These are phyloP conservation scores for Verbascum thapsus DNA, from an alignment of 257 asterid genomes.

Conservation along the genomic window DNA sequence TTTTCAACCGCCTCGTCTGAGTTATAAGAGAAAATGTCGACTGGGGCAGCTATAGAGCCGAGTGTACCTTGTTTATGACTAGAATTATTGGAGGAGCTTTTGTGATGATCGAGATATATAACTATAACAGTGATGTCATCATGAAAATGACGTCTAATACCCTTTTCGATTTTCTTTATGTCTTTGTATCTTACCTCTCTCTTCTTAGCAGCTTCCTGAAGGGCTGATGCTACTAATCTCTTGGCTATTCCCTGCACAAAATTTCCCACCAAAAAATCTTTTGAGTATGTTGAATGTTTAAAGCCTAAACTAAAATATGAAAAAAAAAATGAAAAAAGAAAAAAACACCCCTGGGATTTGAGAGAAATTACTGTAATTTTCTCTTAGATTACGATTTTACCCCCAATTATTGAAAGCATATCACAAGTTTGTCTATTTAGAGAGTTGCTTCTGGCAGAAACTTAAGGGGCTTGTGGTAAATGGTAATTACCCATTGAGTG, in stretches of 20 bases:
- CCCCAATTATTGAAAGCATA: no score
- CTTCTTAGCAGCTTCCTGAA: slow-evolving; percentile 86
- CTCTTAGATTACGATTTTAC: no score
- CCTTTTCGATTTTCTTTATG: slow-evolving; percentile 79
- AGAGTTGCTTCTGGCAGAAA: no score
- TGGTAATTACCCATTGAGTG: no score
- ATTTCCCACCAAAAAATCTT: neutral
- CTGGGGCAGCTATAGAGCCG: slow-evolving; percentile 61
- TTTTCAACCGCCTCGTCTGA: slow-evolving; percentile 50
- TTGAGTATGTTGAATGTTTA: neutral
- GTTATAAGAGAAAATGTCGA: slow-evolving; percentile 69
- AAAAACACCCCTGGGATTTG: no score
- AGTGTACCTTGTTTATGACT: slow-evolving; percentile 36
- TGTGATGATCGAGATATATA: slow-evolving; percentile 69
- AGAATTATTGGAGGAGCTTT: slow-evolving; percentile 34
- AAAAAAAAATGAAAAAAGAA: no score
- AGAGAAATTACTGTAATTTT: no score
- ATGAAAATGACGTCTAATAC: slow-evolving; percentile 86
- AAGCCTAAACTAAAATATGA: no score
- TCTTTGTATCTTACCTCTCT: slow-evolving; percentile 84
- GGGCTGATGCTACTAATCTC: slow-evolving; percentile 82
- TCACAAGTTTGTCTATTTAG: no score
- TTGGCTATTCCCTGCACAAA: slow-evolving; percentile 88
- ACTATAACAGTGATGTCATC: slow-evolving; percentile 90
- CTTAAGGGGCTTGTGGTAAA: no score